phyloP scores from a whole-genome alignment of 345 rosid species.

The Hibiscus trionum region DNA sequence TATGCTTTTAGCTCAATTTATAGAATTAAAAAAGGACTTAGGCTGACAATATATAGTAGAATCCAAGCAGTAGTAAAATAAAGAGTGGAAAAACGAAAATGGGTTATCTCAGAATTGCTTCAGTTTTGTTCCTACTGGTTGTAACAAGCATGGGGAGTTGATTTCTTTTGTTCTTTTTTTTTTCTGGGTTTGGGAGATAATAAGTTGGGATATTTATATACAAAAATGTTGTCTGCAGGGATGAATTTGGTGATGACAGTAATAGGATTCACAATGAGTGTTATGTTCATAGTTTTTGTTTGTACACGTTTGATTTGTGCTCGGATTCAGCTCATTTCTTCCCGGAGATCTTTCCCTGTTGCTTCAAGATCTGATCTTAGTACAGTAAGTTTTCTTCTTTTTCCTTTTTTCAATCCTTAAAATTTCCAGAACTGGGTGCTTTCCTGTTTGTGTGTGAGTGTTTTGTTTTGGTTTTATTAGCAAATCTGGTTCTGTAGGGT shows the following conservation, averaged over 20 bases:
- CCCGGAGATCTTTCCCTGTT: neutral
- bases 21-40: too few relatives aligned
- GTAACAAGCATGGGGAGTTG: neutral
- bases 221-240: neutral
- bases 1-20: too few relatives aligned
- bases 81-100: neutral
- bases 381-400: neutral
- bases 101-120: neutral
- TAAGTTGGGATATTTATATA: neutral
- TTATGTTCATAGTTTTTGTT: neutral
- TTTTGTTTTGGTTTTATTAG: neutral
- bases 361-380: neutral
- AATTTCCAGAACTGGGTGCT: neutral
- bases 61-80: too few relatives aligned
- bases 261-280: neutral
- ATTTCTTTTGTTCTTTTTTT: neutral
- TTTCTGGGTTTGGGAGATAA: neutral
- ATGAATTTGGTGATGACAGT: neutral
- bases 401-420: neutral
- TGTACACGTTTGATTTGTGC: neutral
- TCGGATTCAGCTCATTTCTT: neutral
- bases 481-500: neutral
- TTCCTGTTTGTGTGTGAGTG: neutral
- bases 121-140: neutral
- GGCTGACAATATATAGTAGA: too few relatives aligned